Conservation (phyloP, 495 filamentous ascomycete genomes). For the Penicillium malachiteum region DNA sequence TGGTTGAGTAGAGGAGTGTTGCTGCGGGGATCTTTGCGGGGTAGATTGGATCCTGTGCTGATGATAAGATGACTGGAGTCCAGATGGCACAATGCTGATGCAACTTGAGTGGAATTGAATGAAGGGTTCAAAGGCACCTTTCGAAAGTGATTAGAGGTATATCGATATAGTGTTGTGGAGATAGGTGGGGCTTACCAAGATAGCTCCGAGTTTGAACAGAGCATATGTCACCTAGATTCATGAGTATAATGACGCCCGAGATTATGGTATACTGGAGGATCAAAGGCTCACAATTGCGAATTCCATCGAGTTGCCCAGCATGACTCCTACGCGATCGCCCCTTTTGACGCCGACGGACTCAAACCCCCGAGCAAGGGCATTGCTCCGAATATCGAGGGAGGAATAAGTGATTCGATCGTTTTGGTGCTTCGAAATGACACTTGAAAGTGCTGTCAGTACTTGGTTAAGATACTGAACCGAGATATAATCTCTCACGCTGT, state of each 20-base stretch:
- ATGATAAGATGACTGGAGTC: constrained; percentile 75
- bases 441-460: constrained; percentile 22
- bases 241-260: constrained; percentile 2
- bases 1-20: constrained; percentile 69
- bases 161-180: background rate
- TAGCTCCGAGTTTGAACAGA: constrained; percentile 86
- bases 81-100: constrained; percentile 75
- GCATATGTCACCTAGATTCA: constrained; percentile 68
- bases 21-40: constrained; percentile 73
- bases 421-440: constrained; percentile 67
- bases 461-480: no score
- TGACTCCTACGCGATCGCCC: constrained; percentile 83
- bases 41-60: constrained; percentile 79
- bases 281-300: constrained; percentile 62
- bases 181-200: constrained; percentile 57
- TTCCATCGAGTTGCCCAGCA: constrained; percentile 81
- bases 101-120: constrained; percentile 79
- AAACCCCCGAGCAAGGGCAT: constrained; percentile 72
- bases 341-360: constrained; percentile 72
- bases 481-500: constrained; percentile 55
- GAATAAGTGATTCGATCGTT: constrained; percentile 67
- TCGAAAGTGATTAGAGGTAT: background rate
- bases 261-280: background rate
- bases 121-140: constrained; percentile 87
- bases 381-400: constrained; percentile 71